Evolutionary conservation across 352 stramenopile genomes (phyloP), one percentile per base, ranked within the genome.

Genomic region (Saprolegnia diclina): DNA sequence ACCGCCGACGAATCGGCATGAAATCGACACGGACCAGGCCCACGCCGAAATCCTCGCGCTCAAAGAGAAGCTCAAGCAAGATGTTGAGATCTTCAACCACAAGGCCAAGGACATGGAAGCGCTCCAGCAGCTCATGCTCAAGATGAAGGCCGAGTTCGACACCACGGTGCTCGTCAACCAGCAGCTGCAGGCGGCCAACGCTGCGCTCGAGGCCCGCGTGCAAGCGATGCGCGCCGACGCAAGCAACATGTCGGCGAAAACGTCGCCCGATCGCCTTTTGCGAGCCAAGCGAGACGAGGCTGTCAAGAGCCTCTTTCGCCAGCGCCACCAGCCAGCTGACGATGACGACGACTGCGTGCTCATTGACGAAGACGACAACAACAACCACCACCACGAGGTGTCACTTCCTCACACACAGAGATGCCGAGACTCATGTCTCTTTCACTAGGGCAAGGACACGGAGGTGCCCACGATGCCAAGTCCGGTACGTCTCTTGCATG

Each of bases 31-130:
- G 7, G 75, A 74, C 18, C 29, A 75, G 16, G 72, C 77, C 52
- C 64, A 75, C 56, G 79, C 83, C 37, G 82, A 94, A 52, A 75
- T 94, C 13, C 81, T 85, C 32, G 72, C 79, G 42, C 82, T 85
- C 5, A 87, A 87, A 42, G 77, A 74, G 9, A 83, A 94, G 53
- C 72, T 94, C 50, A 74, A 75, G 0, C 80, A 82, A 54, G 83
- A 94, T 53, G 83, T 91, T 32, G 79, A 94, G 68, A 92, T 94
- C 61, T 94, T 94, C 59, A 82, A 91, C 63, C 88, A 90, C 78
- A 92, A 94, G 45, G 91, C 90, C 56, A 45, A 71, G 1, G 84
- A 94, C 42, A 87, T 94, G 37, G 75, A 91, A 42, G 71, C 74
- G 26, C 56, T 91, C 2, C 86, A 94, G 48, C 68, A 69, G 0